Conservation (phyloP, 2,329 filamentous ascomycete species). For the Fulvia fulva region DNA sequence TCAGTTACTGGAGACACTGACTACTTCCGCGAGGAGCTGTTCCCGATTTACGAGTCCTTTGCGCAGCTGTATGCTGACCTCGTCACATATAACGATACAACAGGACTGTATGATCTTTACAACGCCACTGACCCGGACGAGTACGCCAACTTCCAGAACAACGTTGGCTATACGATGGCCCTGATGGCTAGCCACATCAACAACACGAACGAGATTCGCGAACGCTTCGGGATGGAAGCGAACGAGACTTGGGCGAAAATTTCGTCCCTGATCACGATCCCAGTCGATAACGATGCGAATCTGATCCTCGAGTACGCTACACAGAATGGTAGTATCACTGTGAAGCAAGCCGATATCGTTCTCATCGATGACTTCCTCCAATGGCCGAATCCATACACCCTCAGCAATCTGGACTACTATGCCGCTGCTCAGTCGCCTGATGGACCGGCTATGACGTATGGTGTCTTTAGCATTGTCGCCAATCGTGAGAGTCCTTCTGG, state of each 20-base stretch:
- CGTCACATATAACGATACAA: constrained; percentile 56
- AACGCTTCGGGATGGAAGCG: constrained; percentile 50
- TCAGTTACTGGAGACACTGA: constrained; percentile 56
- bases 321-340: constrained; percentile 63
- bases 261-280: constrained; percentile 53
- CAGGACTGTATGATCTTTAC: constrained; percentile 46
- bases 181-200: constrained; percentile 55
- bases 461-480: constrained; percentile 64
- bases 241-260: constrained; percentile 59
- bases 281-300: constrained; percentile 50
- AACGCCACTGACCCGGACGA: constrained; percentile 73
- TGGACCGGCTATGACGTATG: constrained; percentile 70
- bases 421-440: constrained; percentile 64
- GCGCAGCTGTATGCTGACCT: constrained; percentile 60
- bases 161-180: constrained; percentile 66
- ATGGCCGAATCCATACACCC: constrained; percentile 54
- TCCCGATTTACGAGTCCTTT: constrained; percentile 62
- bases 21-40: constrained; percentile 53
- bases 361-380: constrained; percentile 62
- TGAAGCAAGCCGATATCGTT: constrained; percentile 70
- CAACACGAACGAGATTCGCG: constrained; percentile 55
- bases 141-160: constrained; percentile 63
- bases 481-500: constrained; percentile 63
- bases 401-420: constrained; percentile 64
- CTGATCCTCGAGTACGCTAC: constrained; percentile 62